Base-by-base conservation (phyloP, 345 rosid species). In the Eutrema yunnanense region DNA sequence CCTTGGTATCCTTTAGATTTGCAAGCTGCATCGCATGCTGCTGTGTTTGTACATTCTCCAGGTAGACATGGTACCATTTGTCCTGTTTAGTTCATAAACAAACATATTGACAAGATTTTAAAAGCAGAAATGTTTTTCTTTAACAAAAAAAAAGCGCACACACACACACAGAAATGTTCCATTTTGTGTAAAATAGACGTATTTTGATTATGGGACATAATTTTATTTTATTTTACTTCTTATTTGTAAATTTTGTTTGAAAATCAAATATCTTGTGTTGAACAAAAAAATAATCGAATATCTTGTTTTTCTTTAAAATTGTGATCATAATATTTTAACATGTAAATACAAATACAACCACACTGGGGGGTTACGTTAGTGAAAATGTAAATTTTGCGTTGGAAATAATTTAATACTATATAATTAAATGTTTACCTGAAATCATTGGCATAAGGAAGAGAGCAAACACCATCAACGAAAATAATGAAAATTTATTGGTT, bases 1-100 rank as follows among this genome's bases (percentile, higher is more conserved):
- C 77, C 77, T 56, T 41, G 11, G 72, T 73, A 29, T 38, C 60
- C 72, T 11, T 38, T 30, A 5, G 66, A 16, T 56, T 47, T 38
- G 77, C 72, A 73, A 56, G 51, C 44, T 47, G 5, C 10, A 57
- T 32, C 9, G 43, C 72, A 73, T 3, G 4, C 2, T 5, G 13
- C 4, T 63, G 77, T 0, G 51, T 16, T 8, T 38, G 60, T 65
- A 12, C 77, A 73, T 14, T 0, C 14, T 11, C 33, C 72, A 16
- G 65, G 43, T 10, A 65, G 11, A 37, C 65, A 38, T 37, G 77
- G 51, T 40, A 73, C 4, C 7, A 65, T 10, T 65, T 65, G 71
- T 29, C 65, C 77, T 73, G 29, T 33, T 55, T 65, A 2, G 9
- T 72, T 47, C 30, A 44, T 44, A 63, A 14, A 56, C 40, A 62